Evolutionary conservation across 2,329 filamentous ascomycete species (phyloP), one percentile per base, ranked within the genome.

Genomic region (Phoma herbarum): DNA sequence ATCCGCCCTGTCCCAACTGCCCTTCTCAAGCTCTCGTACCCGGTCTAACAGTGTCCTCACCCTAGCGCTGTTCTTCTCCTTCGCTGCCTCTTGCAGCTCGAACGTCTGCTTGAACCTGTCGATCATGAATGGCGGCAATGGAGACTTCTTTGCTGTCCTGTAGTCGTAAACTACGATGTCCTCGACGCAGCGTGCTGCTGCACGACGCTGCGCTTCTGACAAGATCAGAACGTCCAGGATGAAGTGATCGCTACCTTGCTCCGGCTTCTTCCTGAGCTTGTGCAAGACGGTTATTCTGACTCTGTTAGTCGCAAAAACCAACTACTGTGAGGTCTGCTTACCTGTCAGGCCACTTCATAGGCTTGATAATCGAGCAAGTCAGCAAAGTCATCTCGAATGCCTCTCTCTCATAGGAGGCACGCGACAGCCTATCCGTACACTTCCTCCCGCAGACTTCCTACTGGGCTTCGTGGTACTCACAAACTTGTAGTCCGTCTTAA

Each of bases 401-500:
- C 41, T 54, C 35, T 35, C 28, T 52, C 37, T 12, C 39, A 59
- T 43, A 37, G 47, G 23, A 39, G 20, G 49, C 49, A 57, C 37
- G 49, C 49, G 55, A 52, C 44, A 37, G 20, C 29, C 20, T 10
- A 23, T 41, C 37, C 37, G 37, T 20, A 41, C 10, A 41, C 37
- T 22, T 23, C 37, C 43, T 37, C 22, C 55, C 44, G 55, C 42
- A 14, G 16, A 22, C 14, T 39, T 58, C 55, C 55, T 52, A 52
- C 43, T 52, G 37, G 50, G 51, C 25, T 7, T 16, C 29, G 2
- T 22, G 35, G 28, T 12, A 82, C 89, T 64, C 74, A 95, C 92
- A 79, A 96, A 93, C 79, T 97, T 97, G 78, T 90, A 97, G 65
- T 96, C 89, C 0, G 90, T 88, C 67, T 85, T 90, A 65, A 97